These are phyloP conservation scores for Beauveria sp. DNA, from an alignment of 2,329 filamentous ascomycete species.

Conservation along the genomic window DNA sequence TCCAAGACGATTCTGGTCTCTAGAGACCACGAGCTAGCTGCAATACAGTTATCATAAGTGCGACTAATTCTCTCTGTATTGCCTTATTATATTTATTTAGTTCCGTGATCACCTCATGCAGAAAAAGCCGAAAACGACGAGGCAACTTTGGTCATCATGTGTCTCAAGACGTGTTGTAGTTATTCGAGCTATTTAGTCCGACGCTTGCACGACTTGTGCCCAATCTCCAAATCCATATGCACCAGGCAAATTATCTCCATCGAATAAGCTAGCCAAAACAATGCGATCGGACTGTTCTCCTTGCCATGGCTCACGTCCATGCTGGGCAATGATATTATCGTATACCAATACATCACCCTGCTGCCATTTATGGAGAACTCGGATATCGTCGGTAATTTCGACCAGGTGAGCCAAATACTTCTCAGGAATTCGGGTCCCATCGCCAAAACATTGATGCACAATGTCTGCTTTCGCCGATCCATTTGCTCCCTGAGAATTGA, in stretches of 20 bases:
- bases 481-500: not conserved
- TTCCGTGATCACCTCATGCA: too few species aligned
- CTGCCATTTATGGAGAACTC: slow-evolving; percentile 40
- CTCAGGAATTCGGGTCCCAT: slow-evolving; percentile 39
- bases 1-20: not conserved
- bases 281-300: slow-evolving; percentile 38
- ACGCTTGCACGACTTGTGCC: slow-evolving; percentile 38
- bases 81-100: too few species aligned
- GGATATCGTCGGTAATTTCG: slow-evolving; percentile 40
- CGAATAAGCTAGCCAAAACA: slow-evolving; percentile 39
- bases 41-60: too few species aligned
- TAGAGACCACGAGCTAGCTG: not conserved
- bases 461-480: slow-evolving; percentile 20
- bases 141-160: too few species aligned
- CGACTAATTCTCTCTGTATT: too few species aligned
- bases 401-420: slow-evolving; percentile 33
- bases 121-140: too few species aligned
- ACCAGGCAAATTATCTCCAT: slow-evolving; percentile 36
- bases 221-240: slow-evolving; percentile 34
- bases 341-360: slow-evolving; percentile 39
- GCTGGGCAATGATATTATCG: slow-evolving; percentile 41
- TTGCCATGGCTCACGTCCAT: slow-evolving; percentile 40
- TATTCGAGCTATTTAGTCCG: not conserved
- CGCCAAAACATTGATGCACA: slow-evolving; percentile 35
- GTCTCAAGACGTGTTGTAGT: too few species aligned